Evolutionary conservation across 352 stramenopile genomes (phyloP).

Genomic region (Pythium pyrilobum): DNA sequence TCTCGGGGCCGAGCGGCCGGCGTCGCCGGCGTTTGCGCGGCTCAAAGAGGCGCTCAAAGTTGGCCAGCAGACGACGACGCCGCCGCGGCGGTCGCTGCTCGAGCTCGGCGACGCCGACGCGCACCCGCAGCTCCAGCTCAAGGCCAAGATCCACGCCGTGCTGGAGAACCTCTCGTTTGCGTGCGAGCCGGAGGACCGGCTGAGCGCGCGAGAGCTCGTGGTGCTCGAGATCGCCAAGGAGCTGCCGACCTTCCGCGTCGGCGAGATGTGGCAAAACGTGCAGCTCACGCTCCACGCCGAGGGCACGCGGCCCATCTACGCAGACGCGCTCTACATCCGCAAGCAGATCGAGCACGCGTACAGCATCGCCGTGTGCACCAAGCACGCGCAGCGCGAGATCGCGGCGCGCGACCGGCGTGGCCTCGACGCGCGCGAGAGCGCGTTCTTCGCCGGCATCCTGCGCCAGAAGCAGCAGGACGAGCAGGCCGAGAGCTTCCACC

Average conservation of each 20-base stretch:
- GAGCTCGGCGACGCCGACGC: conserved; percentile 27
- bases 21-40: conserved; percentile 61
- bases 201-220: conserved; percentile 46
- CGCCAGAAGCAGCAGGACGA: conserved; percentile 65
- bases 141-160: conserved; percentile 66
- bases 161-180: conserved; percentile 59
- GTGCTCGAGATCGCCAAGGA: conserved; percentile 75
- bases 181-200: conserved; percentile 19
- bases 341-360: conserved; percentile 70
- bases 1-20: conserved; percentile 23
- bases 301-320: conserved; percentile 63
- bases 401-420: conserved; percentile 18
- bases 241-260: conserved; percentile 57
- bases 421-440: conserved; percentile 21
- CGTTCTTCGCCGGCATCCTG: conserved; percentile 51
- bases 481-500: conserved; percentile 52
- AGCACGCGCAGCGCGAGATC: conserved; percentile 53
- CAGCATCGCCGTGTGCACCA: conserved; percentile 59
- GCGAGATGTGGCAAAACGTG: conserved; percentile 74
- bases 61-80: conserved; percentile 32
- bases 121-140: conserved; percentile 54
- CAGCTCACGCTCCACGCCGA: conserved; percentile 57
- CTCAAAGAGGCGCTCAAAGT: conserved; percentile 66
- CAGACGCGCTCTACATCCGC: conserved; percentile 66
- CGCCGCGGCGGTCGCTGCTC: conserved; percentile 22